Conservation (phyloP, 202 grass and related monocot species). For the Sporobolus alterniflorus region DNA sequence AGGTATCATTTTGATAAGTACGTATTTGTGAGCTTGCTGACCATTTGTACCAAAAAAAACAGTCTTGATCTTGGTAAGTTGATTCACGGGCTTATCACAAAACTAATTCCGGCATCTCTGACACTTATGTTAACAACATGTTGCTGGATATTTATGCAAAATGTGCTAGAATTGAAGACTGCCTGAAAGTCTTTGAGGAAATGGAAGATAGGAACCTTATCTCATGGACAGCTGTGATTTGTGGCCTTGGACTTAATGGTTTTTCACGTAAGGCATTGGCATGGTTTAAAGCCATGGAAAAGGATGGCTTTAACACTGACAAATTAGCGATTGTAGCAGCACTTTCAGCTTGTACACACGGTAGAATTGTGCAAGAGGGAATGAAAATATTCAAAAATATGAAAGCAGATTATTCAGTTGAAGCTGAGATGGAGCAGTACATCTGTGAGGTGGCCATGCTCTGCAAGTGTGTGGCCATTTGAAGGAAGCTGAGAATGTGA, state of each 20-base stretch:
- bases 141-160: conserved; percentile 90
- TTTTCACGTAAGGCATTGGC: conserved; percentile 62
- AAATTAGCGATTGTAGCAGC: conserved; percentile 69
- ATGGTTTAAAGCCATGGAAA: conserved; percentile 69
- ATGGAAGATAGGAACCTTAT: conserved; percentile 71
- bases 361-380: conserved; percentile 66
- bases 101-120: conserved; percentile 50
- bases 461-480: conserved; percentile 63
- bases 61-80: conserved; percentile 65
- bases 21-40: conserved; percentile 58
- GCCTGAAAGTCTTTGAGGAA: conserved; percentile 64
- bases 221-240: conserved; percentile 75
- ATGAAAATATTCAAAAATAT: conserved; percentile 69
- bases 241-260: conserved; percentile 73
- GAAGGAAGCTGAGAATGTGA: conserved; percentile 61
- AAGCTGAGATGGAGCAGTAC: conserved; percentile 85
- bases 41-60: conserved; percentile 70
- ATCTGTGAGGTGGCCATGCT: conserved; percentile 74
- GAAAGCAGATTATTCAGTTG: conserved; percentile 53
- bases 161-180: conserved; percentile 77
- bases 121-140: conserved; percentile 67
- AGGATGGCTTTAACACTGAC: conserved; percentile 63
- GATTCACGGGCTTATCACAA: conserved; percentile 72
- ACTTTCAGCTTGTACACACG: conserved; percentile 79
- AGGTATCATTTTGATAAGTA: conserved; percentile 55